A percentile compares a stretch with the other conserved stretches of the same genome.
Evolutionary conservation across 441 rosid species (phyloP).

Genomic region (Cnidoscolus chayamansa): DNA sequence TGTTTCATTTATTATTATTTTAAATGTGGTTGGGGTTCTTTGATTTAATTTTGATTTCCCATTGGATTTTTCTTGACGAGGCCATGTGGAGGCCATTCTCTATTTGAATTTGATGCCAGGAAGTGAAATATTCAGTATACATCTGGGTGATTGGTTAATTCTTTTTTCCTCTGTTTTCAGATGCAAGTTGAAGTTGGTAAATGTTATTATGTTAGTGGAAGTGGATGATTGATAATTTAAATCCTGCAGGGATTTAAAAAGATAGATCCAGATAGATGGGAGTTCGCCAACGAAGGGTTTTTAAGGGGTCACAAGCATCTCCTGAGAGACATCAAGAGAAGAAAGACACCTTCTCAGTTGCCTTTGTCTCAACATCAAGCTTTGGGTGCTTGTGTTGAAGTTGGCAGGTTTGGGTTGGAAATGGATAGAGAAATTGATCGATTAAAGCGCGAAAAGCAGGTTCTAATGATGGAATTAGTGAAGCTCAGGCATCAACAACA

Average conservation of each 20-base stretch:
- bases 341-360: constrained; percentile 39
- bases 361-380: constrained; percentile 34
- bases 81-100: constrained; percentile 23
- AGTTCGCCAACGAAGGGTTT: constrained; percentile 80
- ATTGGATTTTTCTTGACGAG: constrained; percentile 23
- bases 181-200: neutral
- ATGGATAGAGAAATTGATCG: constrained; percentile 47
- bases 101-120: neutral
- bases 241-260: constrained; percentile 75
- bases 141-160: too few species aligned
- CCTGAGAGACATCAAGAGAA: constrained; percentile 62
- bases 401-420: constrained; percentile 46
- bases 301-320: constrained; percentile 64
- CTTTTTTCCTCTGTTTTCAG: neutral
- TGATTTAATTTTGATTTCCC: neutral
- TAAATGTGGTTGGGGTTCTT: neutral
- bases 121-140: constrained; percentile 13
- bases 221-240: constrained; percentile 1
- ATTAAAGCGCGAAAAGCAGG: constrained; percentile 59
- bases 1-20: neutral
- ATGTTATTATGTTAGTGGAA: neutral
- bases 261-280: constrained; percentile 83
- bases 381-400: constrained; percentile 45
- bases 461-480: constrained; percentile 58
- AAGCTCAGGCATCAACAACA: constrained; percentile 73